phyloP scores from a whole-genome alignment of 352 stramenopile species.

The Plasmopara viticola region DNA sequence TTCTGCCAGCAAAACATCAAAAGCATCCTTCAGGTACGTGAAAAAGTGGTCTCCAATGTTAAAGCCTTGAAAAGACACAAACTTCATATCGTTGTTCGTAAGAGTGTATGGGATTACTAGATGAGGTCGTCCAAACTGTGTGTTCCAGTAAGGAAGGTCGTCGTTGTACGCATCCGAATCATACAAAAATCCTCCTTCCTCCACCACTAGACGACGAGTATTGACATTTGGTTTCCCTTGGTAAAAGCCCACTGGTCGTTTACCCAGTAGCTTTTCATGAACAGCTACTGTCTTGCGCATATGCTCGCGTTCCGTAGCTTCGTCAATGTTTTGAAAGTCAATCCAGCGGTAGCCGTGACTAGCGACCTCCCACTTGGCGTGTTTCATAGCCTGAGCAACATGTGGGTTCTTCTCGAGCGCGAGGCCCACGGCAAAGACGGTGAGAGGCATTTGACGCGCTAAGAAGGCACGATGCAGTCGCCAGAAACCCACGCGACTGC shows the following conservation, averaged over 20 bases:
- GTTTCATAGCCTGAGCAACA: conserved; percentile 86
- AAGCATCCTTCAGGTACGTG: conserved; percentile 89
- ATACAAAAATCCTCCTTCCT: conserved; percentile 94
- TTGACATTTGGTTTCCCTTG: conserved; percentile 93
- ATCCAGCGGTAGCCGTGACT: conserved; percentile 95
- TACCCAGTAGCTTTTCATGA: conserved; percentile 85
- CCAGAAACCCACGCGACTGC: conserved; percentile 92
- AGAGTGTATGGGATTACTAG: conserved; percentile 95
- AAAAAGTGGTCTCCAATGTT: conserved; percentile 91
- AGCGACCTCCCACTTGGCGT: conserved; percentile 90
- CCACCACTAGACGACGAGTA: conserved; percentile 86
- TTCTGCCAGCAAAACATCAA: conserved; percentile 87
- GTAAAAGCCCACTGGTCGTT: conserved; percentile 92
- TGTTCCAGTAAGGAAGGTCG: conserved; percentile 94
- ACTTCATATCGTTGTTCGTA: conserved; percentile 96
- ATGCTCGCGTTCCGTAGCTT: conserved; percentile 89
- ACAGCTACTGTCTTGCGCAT: conserved; percentile 89
- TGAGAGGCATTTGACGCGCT: conserved; percentile 82
- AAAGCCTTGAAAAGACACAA: conserved; percentile 89
- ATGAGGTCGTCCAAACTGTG: conserved; percentile 83
- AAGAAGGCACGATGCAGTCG: conserved; percentile 90
- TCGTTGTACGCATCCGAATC: conserved; percentile 95
- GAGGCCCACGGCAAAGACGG: conserved; percentile 92
- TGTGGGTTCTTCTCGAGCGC: conserved; percentile 92
- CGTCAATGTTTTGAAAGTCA: conserved; percentile 92